These are phyloP conservation scores for Xerocomus brunneocitrinus DNA, from an alignment of 768 basidiomycete genomes.

Conservation along the genomic window DNA sequence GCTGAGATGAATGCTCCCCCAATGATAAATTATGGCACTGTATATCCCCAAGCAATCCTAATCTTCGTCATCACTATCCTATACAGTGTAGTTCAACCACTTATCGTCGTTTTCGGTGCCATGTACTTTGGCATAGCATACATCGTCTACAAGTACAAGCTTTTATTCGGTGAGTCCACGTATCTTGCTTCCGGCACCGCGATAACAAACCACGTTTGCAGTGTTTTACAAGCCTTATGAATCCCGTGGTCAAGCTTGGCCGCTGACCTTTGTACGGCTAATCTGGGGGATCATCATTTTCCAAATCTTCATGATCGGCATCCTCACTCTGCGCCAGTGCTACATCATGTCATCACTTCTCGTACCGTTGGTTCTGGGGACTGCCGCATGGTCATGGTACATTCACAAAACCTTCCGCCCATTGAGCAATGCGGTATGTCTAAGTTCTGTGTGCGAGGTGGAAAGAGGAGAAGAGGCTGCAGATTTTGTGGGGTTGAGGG, in stretches of 20 bases:
- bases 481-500: slow-evolving; percentile 67
- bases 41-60: slow-evolving; percentile 95
- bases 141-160: slow-evolving; percentile 97
- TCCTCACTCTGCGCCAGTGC: slow-evolving; percentile 69
- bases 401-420: slow-evolving; percentile 63
- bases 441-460: slow-evolving; percentile 86
- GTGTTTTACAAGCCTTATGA: slow-evolving; percentile 99
- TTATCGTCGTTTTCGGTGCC: slow-evolving; percentile 93
- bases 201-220: slow-evolving; percentile 29
- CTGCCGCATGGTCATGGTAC: slow-evolving; percentile 78
- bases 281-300: slow-evolving; percentile 93
- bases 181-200: not conserved
- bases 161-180: slow-evolving; percentile 73
- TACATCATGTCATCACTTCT: slow-evolving; percentile 60
- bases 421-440: slow-evolving; percentile 75
- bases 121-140: slow-evolving; percentile 96
- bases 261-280: slow-evolving; percentile 87
- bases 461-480: slow-evolving; percentile 84
- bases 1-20: slow-evolving; percentile 97
- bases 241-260: slow-evolving; percentile 96
- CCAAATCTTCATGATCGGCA: slow-evolving; percentile 94
- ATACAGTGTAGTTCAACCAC: slow-evolving; percentile 93
- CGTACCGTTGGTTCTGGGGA: slow-evolving; percentile 70
- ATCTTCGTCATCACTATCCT: slow-evolving; percentile 93
- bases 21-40: slow-evolving; percentile 95